These are phyloP conservation scores for Byssochlamys sp. DNA, from an alignment of 2,329 filamentous ascomycete genomes.

Conservation along the genomic window DNA sequence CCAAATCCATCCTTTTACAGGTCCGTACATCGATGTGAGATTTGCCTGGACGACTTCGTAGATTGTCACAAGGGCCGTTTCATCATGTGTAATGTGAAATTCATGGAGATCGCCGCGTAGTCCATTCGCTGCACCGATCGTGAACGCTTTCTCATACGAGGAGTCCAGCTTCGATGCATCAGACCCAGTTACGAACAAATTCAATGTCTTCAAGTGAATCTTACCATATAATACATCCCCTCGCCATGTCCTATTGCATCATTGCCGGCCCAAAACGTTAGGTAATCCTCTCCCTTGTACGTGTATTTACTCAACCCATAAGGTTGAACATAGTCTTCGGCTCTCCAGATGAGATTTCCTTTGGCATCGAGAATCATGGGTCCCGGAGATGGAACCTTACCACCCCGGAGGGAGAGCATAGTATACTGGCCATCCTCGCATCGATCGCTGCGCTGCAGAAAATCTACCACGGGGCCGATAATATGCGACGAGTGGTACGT, in stretches of 20 bases:
- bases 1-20: constrained; percentile 29
- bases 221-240: constrained; percentile 40
- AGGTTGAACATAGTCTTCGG: constrained; percentile 22
- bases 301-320: constrained; percentile 40
- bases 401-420: constrained; percentile 33
- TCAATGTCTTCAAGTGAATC: constrained; percentile 4
- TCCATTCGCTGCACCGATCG: constrained; percentile 28
- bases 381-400: constrained; percentile 22
- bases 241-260: constrained; percentile 38
- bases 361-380: constrained; percentile 38
- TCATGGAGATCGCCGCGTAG: constrained; percentile 35
- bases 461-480: constrained; percentile 18
- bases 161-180: constrained; percentile 21
- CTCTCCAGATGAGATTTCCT: constrained; percentile 40
- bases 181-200: constrained; percentile 11
- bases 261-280: constrained; percentile 44
- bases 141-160: constrained; percentile 26
- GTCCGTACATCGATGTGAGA: constrained; percentile 28
- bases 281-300: constrained; percentile 36
- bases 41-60: constrained; percentile 32
- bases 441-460: constrained; percentile 11
- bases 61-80: constrained; percentile 35
- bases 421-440: constrained; percentile 34
- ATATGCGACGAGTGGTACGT: constrained; percentile 15
- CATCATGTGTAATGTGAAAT: constrained; percentile 34